Evolutionary conservation across 768 basidiomycete genomes (phyloP).

Genomic region (Mycena galericulata): DNA sequence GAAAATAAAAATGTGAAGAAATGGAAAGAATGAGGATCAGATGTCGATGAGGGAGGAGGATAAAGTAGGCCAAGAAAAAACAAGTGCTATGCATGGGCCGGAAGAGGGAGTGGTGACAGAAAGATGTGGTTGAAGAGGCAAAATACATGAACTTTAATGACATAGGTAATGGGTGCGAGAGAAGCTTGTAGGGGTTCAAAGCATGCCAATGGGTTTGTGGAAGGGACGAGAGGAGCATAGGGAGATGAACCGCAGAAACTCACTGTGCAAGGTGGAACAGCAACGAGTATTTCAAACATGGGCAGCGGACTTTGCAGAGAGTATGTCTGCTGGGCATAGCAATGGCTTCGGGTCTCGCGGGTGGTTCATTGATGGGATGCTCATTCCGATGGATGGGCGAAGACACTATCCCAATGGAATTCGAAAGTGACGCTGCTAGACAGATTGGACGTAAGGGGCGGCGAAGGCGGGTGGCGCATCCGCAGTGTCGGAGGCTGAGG

Average conservation of each 20-base stretch:
- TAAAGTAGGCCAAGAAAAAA: too few species aligned
- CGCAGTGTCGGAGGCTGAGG: too few species aligned
- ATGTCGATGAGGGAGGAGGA: neutral
- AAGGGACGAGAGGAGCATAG: neutral
- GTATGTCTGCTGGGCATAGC: neutral
- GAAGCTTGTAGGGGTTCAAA: too few species aligned
- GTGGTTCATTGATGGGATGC: neutral
- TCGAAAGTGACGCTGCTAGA: too few species aligned
- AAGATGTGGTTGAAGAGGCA: neutral
- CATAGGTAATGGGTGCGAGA: conserved; percentile 10
- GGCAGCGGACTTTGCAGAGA: conserved; percentile 1
- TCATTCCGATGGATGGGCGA: neutral
- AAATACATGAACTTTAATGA: too few species aligned
- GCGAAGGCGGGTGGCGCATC: too few species aligned
- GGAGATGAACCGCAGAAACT: neutral
- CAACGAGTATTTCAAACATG: neutral
- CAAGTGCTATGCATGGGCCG: neutral
- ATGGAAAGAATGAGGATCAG: neutral
- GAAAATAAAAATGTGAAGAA: too few species aligned
- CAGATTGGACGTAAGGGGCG: too few species aligned
- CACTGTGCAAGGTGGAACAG: conserved; percentile 6
- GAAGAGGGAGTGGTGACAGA: neutral
- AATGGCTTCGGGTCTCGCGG: neutral
- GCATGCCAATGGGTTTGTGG: conserved; percentile 4
- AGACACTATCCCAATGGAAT: neutral